These are phyloP conservation scores for Thermomyces lanuginosus DNA, from an alignment of 2,329 filamentous ascomycete species.

Conservation along the genomic window DNA sequence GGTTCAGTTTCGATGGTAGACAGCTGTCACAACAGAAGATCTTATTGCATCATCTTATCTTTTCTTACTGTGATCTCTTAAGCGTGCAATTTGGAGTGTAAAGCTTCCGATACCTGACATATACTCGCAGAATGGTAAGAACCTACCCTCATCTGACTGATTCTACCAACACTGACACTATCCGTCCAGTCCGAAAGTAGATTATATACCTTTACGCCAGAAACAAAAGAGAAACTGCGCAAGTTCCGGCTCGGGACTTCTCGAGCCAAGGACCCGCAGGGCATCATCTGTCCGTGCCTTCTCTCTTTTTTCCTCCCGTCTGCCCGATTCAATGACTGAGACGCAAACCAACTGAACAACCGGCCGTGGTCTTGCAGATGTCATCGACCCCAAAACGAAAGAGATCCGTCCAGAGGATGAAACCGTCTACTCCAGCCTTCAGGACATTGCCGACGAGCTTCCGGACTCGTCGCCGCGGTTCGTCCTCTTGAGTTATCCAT, in stretches of 20 bases:
- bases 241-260: constrained; percentile 92
- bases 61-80: no score
- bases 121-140: no score
- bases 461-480: constrained; percentile 86
- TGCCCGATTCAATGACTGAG: no score
- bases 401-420: constrained; percentile 77
- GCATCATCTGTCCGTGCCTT: constrained; percentile 68
- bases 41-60: no score
- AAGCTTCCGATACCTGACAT: no score
- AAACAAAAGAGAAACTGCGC: constrained; percentile 75
- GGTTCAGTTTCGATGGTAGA: no score
- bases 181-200: constrained; percentile 58
- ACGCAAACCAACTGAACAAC: background rate
- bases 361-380: constrained; percentile 40
- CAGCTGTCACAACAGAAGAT: no score
- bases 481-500: constrained; percentile 74
- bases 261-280: constrained; percentile 69
- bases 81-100: no score
- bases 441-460: constrained; percentile 70
- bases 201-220: constrained; percentile 80
- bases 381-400: constrained; percentile 77
- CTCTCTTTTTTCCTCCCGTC: constrained; percentile 2
- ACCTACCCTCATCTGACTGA: no score
- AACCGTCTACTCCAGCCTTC: constrained; percentile 64
- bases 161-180: constrained; percentile 2